Percentiles rank a stretch among this genome's conserved stretches.
Conservation (phyloP, 352 stramenopile species). For the Phytophthora brassicae region DNA sequence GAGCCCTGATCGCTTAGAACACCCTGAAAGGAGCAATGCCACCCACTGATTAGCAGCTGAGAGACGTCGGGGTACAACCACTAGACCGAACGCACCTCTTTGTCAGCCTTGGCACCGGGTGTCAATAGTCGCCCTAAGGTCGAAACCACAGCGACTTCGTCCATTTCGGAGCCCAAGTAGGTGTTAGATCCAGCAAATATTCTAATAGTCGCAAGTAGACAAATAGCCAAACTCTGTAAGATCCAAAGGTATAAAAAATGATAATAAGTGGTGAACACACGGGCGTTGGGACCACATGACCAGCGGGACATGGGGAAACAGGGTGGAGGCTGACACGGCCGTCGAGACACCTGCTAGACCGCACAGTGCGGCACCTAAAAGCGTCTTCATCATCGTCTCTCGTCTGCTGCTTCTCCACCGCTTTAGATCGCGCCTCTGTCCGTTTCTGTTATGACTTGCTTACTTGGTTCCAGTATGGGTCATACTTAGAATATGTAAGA, state of each 20-base stretch:
- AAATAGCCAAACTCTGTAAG: conserved; percentile 14
- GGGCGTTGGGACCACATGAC: conserved; percentile 67
- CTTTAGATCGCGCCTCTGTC: conserved; percentile 31
- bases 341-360: conserved; percentile 19
- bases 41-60: conserved; percentile 8
- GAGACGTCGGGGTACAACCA: neutral
- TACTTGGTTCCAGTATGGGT: neutral
- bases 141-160: conserved; percentile 40
- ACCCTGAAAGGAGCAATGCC: conserved; percentile 26
- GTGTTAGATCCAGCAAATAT: conserved; percentile 44
- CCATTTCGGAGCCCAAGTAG: conserved; percentile 51
- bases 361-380: conserved; percentile 33
- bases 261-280: conserved; percentile 35
- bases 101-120: conserved; percentile 34
- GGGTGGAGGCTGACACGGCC: conserved; percentile 17
- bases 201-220: conserved; percentile 19
- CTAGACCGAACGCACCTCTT: conserved; percentile 31
- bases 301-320: conserved; percentile 59
- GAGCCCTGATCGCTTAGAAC: conserved; percentile 34
- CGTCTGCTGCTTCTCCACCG: conserved; percentile 11
- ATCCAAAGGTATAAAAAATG: neutral
- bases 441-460: conserved; percentile 11
- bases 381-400: conserved; percentile 31
- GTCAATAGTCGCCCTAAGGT: conserved; percentile 32
- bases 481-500: neutral